Evolutionary conservation across 768 basidiomycete species (phyloP).

Genomic region (Xanthoconium purpureum): DNA sequence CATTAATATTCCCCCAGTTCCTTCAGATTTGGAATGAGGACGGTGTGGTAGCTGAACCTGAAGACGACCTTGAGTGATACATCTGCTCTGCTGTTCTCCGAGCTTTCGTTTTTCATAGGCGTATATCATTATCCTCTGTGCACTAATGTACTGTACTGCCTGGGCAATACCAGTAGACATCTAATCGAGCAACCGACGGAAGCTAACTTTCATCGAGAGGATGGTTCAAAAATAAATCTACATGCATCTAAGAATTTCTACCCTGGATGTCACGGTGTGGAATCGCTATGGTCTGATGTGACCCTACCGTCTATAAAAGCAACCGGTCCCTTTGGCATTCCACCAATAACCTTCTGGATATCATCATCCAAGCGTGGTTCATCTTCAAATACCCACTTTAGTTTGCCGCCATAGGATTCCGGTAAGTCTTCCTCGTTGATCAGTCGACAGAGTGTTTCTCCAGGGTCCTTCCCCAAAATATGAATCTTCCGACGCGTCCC

Average conservation of each 20-base stretch:
- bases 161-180: conserved; percentile 7
- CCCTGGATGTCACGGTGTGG: too few species aligned
- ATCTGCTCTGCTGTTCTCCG: neutral
- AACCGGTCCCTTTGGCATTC: conserved; percentile 56
- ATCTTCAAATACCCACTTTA: conserved; percentile 69
- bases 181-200: conserved; percentile 3
- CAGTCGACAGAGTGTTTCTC: conserved; percentile 48
- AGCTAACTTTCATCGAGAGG: neutral
- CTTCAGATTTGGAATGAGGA: conserved; percentile 81
- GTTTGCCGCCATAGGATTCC: conserved; percentile 65
- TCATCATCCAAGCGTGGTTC: conserved; percentile 62
- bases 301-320: conserved; percentile 47
- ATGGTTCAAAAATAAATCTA: neutral
- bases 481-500: conserved; percentile 75
- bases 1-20: conserved; percentile 44
- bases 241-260: neutral
- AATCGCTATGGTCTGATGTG: conserved; percentile 19
- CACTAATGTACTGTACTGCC: conserved; percentile 29
- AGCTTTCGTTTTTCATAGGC: neutral
- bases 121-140: conserved; percentile 29
- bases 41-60: conserved; percentile 64
- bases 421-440: conserved; percentile 55
- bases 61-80: conserved; percentile 42
- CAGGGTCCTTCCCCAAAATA: conserved; percentile 62
- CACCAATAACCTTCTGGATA: conserved; percentile 42